Conservation (phyloP, 106 monocot genomes). For the Agapanthus africanus region DNA sequence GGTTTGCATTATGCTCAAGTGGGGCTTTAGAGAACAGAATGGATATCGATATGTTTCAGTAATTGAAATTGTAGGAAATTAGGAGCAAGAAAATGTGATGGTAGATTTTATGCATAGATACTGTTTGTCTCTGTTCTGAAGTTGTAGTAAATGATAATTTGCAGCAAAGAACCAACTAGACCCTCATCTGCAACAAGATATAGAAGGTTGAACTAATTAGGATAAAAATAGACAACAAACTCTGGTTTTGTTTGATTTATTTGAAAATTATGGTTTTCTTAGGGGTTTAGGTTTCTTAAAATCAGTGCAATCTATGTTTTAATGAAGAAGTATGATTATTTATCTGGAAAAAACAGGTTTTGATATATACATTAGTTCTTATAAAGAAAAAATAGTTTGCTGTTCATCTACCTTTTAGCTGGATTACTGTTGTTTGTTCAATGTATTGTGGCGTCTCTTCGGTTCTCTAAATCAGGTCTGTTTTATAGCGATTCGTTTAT, state of each 20-base stretch:
- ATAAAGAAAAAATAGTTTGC: too few relatives aligned
- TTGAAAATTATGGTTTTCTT: too few relatives aligned
- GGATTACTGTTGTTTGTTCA: conserved; percentile 1
- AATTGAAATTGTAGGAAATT: neutral
- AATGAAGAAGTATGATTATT: neutral
- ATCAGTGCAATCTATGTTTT: too few relatives aligned
- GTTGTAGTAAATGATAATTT: too few relatives aligned
- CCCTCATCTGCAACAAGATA: too few relatives aligned
- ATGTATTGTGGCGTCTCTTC: too few relatives aligned
- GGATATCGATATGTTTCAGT: neutral
- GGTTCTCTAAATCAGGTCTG: neutral
- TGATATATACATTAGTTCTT: too few relatives aligned
- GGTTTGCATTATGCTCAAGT: neutral
- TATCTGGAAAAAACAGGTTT: neutral
- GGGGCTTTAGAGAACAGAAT: neutral
- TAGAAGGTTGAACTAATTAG: neutral
- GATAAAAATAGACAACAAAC: too few relatives aligned
- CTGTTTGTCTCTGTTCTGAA: neutral
- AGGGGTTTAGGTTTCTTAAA: too few relatives aligned
- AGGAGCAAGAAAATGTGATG: neutral
- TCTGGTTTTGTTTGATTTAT: too few relatives aligned
- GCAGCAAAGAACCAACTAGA: too few relatives aligned
- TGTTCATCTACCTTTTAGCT: neutral
- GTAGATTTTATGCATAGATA: neutral
- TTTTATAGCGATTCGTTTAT: neutral